phyloP scores from a whole-genome alignment of 148 eudicot genomes.

The Beta vulgaris region DNA sequence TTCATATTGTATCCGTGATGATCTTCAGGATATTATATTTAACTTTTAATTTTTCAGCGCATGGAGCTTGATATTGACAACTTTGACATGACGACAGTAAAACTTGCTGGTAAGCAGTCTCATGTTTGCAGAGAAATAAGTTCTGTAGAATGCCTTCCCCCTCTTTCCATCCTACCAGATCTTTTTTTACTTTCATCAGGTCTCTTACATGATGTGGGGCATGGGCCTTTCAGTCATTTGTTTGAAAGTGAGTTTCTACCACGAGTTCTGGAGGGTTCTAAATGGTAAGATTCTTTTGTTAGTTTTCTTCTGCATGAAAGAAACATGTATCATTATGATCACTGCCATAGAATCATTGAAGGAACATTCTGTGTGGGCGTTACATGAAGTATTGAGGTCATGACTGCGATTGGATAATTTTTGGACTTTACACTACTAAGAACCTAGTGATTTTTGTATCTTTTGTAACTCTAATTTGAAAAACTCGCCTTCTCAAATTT shows the following conservation, averaged over 20 bases:
- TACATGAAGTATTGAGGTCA: no score
- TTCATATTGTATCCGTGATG: not conserved
- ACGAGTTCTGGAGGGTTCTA: conserved; percentile 46
- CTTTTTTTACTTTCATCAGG: conserved; percentile 32
- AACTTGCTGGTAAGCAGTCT: conserved; percentile 65
- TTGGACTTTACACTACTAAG: no score
- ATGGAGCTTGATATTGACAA: conserved; percentile 69
- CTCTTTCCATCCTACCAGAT: not conserved
- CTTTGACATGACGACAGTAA: conserved; percentile 67
- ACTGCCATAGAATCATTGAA: not conserved
- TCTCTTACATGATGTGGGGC: conserved; percentile 83
- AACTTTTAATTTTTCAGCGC: conserved; percentile 43
- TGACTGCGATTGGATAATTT: no score
- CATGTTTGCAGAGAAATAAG: not conserved
- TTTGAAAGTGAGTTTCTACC: conserved; percentile 81
- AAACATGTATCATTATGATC: not conserved
- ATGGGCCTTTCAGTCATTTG: conserved; percentile 91
- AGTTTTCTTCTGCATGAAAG: not conserved
- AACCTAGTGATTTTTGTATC: no score
- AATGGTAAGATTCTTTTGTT: conserved; percentile 41
- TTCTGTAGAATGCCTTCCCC: not conserved
- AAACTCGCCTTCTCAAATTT: no score
- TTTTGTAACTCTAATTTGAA: no score
- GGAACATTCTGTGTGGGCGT: no score
- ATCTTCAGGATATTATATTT: not conserved